Conservation (phyloP, 805 yeast species). For the Peterozyma xylosa region DNA sequence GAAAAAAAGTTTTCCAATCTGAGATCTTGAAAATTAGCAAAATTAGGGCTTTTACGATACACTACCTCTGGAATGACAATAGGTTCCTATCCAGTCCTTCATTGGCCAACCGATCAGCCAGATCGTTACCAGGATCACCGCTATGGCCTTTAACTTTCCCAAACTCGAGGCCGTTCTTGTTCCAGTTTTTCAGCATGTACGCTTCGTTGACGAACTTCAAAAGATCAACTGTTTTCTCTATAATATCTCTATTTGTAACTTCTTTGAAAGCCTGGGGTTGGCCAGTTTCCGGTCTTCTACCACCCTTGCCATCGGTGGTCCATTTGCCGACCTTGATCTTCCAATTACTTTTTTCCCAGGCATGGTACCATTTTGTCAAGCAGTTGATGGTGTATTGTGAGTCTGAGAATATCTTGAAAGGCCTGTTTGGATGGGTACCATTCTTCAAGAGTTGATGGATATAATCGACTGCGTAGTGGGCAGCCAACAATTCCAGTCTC, state of each 20-base stretch:
- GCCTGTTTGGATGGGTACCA: conserved; percentile 10
- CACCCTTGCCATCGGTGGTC: background rate
- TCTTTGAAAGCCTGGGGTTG: conserved; percentile 18
- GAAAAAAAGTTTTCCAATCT: too few relatives aligned
- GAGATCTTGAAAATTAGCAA: too few relatives aligned
- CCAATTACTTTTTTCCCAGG: conserved; percentile 57
- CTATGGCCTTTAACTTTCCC: conserved; percentile 68
- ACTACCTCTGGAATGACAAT: too few relatives aligned
- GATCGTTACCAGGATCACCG: conserved; percentile 64
- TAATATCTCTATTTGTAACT: conserved; percentile 48
- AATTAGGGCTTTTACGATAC: too few relatives aligned
- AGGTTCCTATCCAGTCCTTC: conserved; percentile 37
- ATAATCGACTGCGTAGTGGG: conserved; percentile 42
- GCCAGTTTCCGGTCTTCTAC: background rate
- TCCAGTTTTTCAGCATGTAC: conserved; percentile 26
- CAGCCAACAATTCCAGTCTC: conserved; percentile 71
- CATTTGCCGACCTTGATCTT: conserved; percentile 13
- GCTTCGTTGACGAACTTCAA: conserved; percentile 26
- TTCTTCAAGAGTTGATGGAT: conserved; percentile 26
- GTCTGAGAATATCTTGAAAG: conserved; percentile 53
- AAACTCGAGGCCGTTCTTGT: conserved; percentile 28
- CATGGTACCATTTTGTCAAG: conserved; percentile 46
- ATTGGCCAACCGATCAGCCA: conserved; percentile 71
- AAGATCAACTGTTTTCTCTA: conserved; percentile 23
- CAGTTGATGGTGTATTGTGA: conserved; percentile 59